A percentile compares a stretch with the other conserved stretches of the same genome.
phyloP scores from a whole-genome alignment of 2,329 filamentous ascomycete species.

The Aspergillus spinulosporus region DNA sequence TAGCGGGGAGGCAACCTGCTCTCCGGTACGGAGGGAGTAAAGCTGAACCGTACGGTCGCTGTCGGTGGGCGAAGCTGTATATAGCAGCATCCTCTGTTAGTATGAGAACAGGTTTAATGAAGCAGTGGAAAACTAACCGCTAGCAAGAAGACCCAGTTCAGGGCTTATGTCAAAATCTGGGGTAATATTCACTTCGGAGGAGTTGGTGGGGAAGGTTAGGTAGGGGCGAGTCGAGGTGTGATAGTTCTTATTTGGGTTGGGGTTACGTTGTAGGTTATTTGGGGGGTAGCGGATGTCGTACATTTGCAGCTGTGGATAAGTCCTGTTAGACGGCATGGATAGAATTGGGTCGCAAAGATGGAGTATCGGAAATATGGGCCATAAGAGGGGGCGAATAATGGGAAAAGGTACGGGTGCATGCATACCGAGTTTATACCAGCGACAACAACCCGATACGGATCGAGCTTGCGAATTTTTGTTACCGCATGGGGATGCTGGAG shows the following conservation, averaged over 20 bases:
- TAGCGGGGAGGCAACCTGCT: slow-evolving; percentile 32
- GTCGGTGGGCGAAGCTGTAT: slow-evolving; percentile 33
- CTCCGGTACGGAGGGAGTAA: slow-evolving; percentile 41
- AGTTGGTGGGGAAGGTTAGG: slow-evolving; percentile 37
- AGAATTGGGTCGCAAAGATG: not conserved
- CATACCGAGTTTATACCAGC: slow-evolving; percentile 36
- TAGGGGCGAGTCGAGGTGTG: slow-evolving; percentile 39
- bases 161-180: slow-evolving; percentile 40
- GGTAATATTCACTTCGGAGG: slow-evolving; percentile 21
- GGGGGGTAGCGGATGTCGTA: slow-evolving; percentile 43
- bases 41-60: slow-evolving; percentile 36
- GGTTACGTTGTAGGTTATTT: slow-evolving; percentile 28
- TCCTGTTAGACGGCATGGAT: not conserved
- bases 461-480: slow-evolving; percentile 37
- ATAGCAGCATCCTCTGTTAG: not conserved
- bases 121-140: slow-evolving; percentile 27
- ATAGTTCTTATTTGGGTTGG: slow-evolving; percentile 28
- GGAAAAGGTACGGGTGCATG: not conserved
- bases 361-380: not conserved
- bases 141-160: slow-evolving; percentile 41
- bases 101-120: too few species aligned
- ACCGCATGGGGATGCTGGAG: slow-evolving; percentile 39
- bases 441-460: slow-evolving; percentile 38
- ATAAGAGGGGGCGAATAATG: not conserved
- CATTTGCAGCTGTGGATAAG: slow-evolving; percentile 37